phyloP scores from a whole-genome alignment of 176 grass and related monocot genomes.

The Carex pumila region DNA sequence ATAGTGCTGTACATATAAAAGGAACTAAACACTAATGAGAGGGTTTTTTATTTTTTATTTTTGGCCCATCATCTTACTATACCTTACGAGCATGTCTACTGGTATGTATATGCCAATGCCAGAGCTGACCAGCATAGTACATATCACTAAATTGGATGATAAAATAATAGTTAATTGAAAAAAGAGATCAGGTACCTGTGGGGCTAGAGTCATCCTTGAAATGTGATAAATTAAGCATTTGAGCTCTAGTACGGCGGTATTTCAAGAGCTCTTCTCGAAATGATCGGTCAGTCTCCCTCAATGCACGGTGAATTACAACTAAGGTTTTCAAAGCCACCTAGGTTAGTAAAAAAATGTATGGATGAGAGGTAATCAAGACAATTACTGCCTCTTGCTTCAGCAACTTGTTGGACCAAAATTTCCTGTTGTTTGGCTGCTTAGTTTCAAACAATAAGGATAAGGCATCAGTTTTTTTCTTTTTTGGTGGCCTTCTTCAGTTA shows the following conservation, averaged over 20 bases:
- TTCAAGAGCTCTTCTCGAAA: slow-evolving; percentile 89
- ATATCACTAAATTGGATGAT: neutral
- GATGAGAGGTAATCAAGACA: neutral
- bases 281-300: slow-evolving; percentile 62
- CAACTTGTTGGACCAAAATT: neutral
- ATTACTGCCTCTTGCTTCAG: neutral
- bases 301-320: slow-evolving; percentile 80
- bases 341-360: neutral
- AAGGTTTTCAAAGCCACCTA: slow-evolving; percentile 92
- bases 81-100: neutral
- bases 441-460: neutral
- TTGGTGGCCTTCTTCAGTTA: neutral
- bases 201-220: slow-evolving; percentile 96
- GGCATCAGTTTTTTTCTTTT: neutral
- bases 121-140: neutral
- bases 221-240: slow-evolving; percentile 72
- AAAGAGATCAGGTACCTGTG: slow-evolving; percentile 34
- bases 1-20: neutral
- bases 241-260: slow-evolving; percentile 51
- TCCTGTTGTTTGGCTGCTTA: neutral
- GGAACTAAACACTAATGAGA: neutral
- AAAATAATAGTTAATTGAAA: neutral
- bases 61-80: neutral
- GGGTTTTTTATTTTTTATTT: neutral
- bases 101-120: neutral